Evolutionary conservation across 805 yeast species (phyloP), one percentile per base, ranked within the genome.

Genomic region (Schwanniomyces pseudopolymorphus): DNA sequence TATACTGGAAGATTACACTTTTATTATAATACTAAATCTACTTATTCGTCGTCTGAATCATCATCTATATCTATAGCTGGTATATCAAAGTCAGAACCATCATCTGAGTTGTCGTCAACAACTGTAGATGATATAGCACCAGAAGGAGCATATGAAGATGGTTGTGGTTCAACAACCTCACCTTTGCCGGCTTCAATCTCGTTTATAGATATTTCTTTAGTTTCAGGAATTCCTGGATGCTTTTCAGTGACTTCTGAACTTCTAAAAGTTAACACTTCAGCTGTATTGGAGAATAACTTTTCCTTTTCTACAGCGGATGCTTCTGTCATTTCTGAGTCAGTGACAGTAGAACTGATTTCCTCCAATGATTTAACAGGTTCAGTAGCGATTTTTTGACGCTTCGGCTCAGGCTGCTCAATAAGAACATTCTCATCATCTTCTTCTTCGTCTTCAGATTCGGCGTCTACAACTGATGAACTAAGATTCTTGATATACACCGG

Each of bases 21-120:
- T 11, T 38, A 24, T 38, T 26, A 13, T 27, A 3, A 35, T 17
- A 42, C 22, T 19, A 25, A 20, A 21, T 37, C 27, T 42, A 47
- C 38, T 40, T 52, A 52, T 44, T 68, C 70, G 17, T 66, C 70
- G 42, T 72, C 76, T 1, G 73, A 69, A 21, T 75, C 79, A 42
- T 72, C 78, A 28, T 64, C 79, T 40, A 74, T 58, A 38, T 70
- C 75, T 6, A 74, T 50, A 8, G 55, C 72, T 5, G 84, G 84
- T 44, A 79, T 76, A 49, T 78, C 84, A 39, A 78, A 74, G 51
- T 79, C 83, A 16, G 77, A 70, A 14, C 62, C 69, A 22, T 60
- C 69, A 39, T 26, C 33, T 6, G 41, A 39, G 8, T 2, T 4
- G 8, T 31, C 35, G 14, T 31, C 35, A 14, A 2, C 20, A 31